Base-by-base conservation (phyloP, 306 rosid species). In the Vicia faba region DNA sequence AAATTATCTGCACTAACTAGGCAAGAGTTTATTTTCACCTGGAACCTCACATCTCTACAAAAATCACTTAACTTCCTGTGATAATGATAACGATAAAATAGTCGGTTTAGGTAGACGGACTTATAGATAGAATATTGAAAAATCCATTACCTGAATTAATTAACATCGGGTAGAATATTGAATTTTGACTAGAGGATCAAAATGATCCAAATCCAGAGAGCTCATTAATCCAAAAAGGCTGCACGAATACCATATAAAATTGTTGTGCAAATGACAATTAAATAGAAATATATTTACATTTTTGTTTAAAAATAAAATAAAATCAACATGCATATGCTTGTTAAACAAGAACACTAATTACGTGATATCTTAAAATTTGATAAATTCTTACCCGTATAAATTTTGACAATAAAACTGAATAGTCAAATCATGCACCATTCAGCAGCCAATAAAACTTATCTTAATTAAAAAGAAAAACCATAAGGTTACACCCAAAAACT, bases 331-430 rank as follows among this genome's bases (percentile, higher is more conserved):
- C 2, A 58, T 58, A 58, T 33, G 64, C 43, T 14, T 58, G 1
- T 7, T 16, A 10, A 59, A 35, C 45, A 29, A 29, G 66, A 35
- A 67, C 11, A 38, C 39, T 41, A 11, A 40, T n/a, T 49, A 13
- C 64, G 79, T 75, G 58, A 39, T 1, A 60, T 15, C 7, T 26
- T 49, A 68, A 39, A 39, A 7, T 40, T 68, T 74, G 72, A 74
- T 33, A 56, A 64, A 20, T 28, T 35, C 12, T 16, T 8, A 12
- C 41, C 7, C 49, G 41, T n/a, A 23, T 36, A 23, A 61, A 33
- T 5, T 35, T 61, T 71, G 69, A 71, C 41, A 20, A 60, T 23
- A 14, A 46, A 16, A 41, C 36, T 14, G 62, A 19, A 36, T 49
- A 33, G 73, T 39, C 64, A 40, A 61, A 31, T n/a, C 8, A 53